Evolutionary conservation across 2,329 filamentous ascomycete species (phyloP).

Genomic region (Diaporthe sp.): DNA sequence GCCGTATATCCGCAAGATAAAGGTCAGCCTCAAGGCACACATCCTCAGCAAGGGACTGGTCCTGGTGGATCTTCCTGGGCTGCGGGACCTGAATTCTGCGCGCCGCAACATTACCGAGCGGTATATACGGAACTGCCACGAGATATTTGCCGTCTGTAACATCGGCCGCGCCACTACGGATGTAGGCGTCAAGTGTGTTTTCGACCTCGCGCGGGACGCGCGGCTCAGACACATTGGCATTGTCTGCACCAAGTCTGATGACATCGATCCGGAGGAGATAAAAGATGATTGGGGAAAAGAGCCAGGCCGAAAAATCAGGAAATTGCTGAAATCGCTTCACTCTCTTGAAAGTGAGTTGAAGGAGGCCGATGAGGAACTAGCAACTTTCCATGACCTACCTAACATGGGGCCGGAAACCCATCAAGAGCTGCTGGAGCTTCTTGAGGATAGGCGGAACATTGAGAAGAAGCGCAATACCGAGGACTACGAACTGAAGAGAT

Average conservation of each 20-base stretch:
- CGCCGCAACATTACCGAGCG: slow-evolving; percentile 59
- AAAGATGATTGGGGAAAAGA: neutral
- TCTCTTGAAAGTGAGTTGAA: neutral
- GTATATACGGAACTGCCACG: slow-evolving; percentile 60
- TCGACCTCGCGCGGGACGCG: slow-evolving; percentile 56
- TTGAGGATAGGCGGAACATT: neutral
- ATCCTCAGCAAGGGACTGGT: slow-evolving; percentile 63
- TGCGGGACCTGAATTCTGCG: slow-evolving; percentile 62
- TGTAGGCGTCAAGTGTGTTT: slow-evolving; percentile 55
- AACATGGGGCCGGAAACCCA: neutral
- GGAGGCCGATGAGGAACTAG: neutral
- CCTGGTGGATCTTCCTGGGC: slow-evolving; percentile 63
- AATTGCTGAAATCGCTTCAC: neutral
- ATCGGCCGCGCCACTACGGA: slow-evolving; percentile 59
- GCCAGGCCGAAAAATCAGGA: neutral
- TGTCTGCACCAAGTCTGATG: slow-evolving; percentile 59
- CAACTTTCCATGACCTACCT: neutral
- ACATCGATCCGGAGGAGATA: slow-evolving; percentile 1
- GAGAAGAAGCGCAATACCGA: neutral
- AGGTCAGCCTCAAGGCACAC: slow-evolving; percentile 59
- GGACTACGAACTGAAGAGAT: neutral
- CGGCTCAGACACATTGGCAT: slow-evolving; percentile 58
- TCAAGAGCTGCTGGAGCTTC: neutral
- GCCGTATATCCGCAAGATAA: slow-evolving; percentile 62
- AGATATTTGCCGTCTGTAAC: slow-evolving; percentile 60